Evolutionary conservation across 2,329 filamentous ascomycete species (phyloP).

Genomic region (Rutstroemia sp.): DNA sequence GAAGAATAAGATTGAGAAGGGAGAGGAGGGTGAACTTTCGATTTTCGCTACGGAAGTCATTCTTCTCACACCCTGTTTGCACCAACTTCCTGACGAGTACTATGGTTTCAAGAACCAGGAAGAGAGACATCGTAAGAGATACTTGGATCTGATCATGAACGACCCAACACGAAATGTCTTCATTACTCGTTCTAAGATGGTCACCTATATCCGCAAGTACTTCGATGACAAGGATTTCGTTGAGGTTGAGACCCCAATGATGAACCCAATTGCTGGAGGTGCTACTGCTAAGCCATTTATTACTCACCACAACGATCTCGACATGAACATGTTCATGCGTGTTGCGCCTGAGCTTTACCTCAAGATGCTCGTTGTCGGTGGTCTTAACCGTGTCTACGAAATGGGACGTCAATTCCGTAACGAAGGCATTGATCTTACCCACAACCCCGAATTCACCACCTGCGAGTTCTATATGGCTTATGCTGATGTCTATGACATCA

Average conservation of each 20-base stretch:
- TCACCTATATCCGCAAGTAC: conserved; percentile 79
- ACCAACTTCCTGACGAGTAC: conserved; percentile 82
- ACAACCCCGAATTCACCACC: conserved; percentile 98
- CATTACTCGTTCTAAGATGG: conserved; percentile 77
- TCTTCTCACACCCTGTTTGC: conserved; percentile 83
- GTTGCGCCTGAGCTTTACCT: conserved; percentile 93
- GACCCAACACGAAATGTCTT: conserved; percentile 77
- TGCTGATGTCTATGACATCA: conserved; percentile 83
- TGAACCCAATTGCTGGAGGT: conserved; percentile 91
- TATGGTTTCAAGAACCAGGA: conserved; percentile 96
- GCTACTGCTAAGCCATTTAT: conserved; percentile 92
- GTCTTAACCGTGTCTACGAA: conserved; percentile 90
- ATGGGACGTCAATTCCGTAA: conserved; percentile 95
- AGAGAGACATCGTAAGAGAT: conserved; percentile 85
- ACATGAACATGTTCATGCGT: conserved; percentile 92
- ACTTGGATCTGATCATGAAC: conserved; percentile 93
- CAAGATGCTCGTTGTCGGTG: conserved; percentile 92
- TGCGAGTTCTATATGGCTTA: conserved; percentile 97
- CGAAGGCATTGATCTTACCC: conserved; percentile 83
- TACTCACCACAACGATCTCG: conserved; percentile 91
- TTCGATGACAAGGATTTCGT: conserved; percentile 84
- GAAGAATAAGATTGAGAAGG: conserved; percentile 73
- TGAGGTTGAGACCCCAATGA: conserved; percentile 95
- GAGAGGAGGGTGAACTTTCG: conserved; percentile 83
- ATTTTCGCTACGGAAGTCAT: conserved; percentile 85